phyloP scores from a whole-genome alignment of 164 flowering plant species.

The Magnolia changhungtana region DNA sequence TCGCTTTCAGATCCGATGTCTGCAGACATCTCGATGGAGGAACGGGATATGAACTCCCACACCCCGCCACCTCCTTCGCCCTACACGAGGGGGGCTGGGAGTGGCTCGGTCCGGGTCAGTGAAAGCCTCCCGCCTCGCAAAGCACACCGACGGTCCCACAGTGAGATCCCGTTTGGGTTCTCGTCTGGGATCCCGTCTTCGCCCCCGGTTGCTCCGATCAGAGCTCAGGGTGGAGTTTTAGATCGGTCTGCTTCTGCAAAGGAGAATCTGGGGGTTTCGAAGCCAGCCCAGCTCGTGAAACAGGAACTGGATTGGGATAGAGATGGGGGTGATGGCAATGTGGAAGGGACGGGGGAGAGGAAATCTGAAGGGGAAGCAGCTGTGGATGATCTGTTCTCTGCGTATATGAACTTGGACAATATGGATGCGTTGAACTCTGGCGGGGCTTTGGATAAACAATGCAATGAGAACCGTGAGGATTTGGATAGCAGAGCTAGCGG shows the following conservation, averaged over 20 bases:
- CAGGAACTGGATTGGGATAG: conserved; percentile 55
- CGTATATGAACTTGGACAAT: conserved; percentile 82
- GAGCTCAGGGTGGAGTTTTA: conserved; percentile 26
- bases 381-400: conserved; percentile 73
- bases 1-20: conserved; percentile 39
- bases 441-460: conserved; percentile 54
- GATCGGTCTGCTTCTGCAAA: conserved; percentile 34
- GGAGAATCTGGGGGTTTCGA: conserved; percentile 33
- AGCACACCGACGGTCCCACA: conserved; percentile 78
- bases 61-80: conserved; percentile 29
- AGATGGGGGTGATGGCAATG: conserved; percentile 27
- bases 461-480: conserved; percentile 46
- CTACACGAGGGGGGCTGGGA: conserved; percentile 13
- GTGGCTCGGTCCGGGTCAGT: conserved; percentile 31
- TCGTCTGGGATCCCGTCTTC: conserved; percentile 48
- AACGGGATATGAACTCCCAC: conserved; percentile 41
- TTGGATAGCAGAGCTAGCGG: conserved; percentile 82
- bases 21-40: conserved; percentile 69
- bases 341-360: conserved; percentile 72
- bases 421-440: conserved; percentile 68
- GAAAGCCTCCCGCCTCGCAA: conserved; percentile 82
- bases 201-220: conserved; percentile 39
- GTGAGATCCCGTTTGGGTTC: conserved; percentile 85
- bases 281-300: conserved; percentile 59
- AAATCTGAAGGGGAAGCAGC: conserved; percentile 73